Evolutionary conservation across 2,329 filamentous ascomycete genomes (phyloP), one percentile per base, ranked within the genome.

Genomic region (Fusarium sp.): DNA sequence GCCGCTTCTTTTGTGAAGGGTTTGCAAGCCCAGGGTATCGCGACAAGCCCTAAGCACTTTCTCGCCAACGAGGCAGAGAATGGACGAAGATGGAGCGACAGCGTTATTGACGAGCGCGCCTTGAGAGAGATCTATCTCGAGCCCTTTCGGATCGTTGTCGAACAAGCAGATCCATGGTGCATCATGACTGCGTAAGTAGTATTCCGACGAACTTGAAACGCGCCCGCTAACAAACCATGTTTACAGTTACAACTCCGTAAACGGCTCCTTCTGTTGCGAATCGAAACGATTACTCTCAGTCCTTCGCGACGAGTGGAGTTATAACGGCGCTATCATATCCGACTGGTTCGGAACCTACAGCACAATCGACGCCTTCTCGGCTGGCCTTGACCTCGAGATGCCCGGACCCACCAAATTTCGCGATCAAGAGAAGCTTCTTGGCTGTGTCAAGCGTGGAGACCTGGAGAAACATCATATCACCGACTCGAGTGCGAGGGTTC

Each of bases 291-390:
- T 54, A 2, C 16, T 54, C 3, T 54, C 37, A 3, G 48, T 55
- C 1, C 21, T 55, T 1, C 53, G 42, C 13, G 13, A 28, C 13
- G 53, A 55, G 18, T 55, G 42, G 53, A 18, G 7, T 16, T 55
- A 48, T 4, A 55, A 7, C 0, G 30, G 53, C 2, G 21, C 28
- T 0, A 10, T 55, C 4, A 48, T 55, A 4, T 48, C 41, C 1
- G 42, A 48, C 21, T 55, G 30, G 53, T 55, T 34, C 18, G 53
- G 53, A 1, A 55, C 53, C 10, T 55, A 55, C 30, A 55, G 53
- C 7, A 55, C 42, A 5, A 7, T 20, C 1, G 53, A 55, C 1
- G 42, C 53, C 4, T 34, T 55, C 18, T 18, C 43, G 1, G 41
- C 53, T 13, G 21, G 41, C 10, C 27, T 55, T 10, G 41, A 55